Conservation (phyloP, 768 basidiomycete genomes). For the Tricholoma furcatifolium region DNA sequence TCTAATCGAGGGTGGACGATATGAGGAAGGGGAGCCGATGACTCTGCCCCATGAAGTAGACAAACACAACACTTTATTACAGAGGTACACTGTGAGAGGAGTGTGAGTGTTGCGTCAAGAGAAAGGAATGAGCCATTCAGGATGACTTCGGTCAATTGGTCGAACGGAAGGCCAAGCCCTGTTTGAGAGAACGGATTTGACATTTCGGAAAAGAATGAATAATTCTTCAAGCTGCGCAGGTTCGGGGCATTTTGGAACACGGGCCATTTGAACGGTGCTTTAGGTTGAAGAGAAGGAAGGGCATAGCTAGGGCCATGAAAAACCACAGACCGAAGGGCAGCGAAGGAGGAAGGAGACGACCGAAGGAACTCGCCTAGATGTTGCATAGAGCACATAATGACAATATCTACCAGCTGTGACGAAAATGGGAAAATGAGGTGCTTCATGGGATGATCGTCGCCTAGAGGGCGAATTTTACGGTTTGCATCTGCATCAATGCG, state of each 20-base stretch:
- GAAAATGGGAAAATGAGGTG: slow-evolving; percentile 2
- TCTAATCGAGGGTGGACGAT: too few relatives aligned
- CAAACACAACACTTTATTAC: background rate
- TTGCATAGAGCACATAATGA: background rate
- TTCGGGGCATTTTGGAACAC: slow-evolving; percentile 1
- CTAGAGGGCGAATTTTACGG: background rate
- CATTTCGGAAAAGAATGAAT: background rate
- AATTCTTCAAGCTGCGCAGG: background rate
- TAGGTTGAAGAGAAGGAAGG: background rate
- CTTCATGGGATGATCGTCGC: background rate
- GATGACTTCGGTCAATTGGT: background rate
- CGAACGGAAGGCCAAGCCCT: background rate
- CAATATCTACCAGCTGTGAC: background rate
- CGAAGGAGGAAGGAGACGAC: background rate
- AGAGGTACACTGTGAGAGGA: slow-evolving; percentile 1
- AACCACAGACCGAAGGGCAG: background rate
- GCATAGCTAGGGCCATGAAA: background rate
- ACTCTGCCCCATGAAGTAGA: too few relatives aligned
- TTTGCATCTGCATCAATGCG: background rate
- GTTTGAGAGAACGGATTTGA: background rate
- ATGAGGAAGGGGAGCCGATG: too few relatives aligned
- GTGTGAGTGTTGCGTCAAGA: background rate
- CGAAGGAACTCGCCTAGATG: background rate
- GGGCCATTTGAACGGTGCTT: background rate
- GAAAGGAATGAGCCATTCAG: background rate